These are phyloP conservation scores for Phytophthora capsici DNA, from an alignment of 352 stramenopile species.

Conservation along the genomic window DNA sequence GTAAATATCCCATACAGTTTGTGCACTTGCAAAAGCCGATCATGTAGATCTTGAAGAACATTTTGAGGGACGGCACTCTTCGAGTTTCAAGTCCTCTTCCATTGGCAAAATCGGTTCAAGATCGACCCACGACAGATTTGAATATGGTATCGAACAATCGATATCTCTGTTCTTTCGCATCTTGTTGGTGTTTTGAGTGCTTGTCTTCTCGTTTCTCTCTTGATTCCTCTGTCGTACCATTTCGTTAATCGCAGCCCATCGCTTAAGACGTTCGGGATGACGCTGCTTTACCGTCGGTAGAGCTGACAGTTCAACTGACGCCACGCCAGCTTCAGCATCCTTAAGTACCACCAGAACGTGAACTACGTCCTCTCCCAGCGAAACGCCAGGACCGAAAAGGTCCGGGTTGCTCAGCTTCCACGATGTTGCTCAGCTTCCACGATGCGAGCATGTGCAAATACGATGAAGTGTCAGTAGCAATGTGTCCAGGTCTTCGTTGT, in stretches of 20 bases:
- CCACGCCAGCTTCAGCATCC: background rate
- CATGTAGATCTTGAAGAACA: conserved; percentile 23
- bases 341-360: background rate
- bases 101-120: conserved; percentile 28
- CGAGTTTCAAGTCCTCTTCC: conserved; percentile 16
- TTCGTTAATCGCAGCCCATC: conserved; percentile 22
- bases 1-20: conserved; percentile 15
- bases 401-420: too few relatives aligned
- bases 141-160: conserved; percentile 19
- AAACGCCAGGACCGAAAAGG: too few relatives aligned
- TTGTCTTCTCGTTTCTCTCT: conserved; percentile 18
- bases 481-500: too few relatives aligned
- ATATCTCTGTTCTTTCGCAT: conserved; percentile 22
- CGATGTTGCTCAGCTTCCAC: too few relatives aligned
- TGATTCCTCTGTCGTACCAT: conserved; percentile 29
- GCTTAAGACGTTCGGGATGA: conserved; percentile 19
- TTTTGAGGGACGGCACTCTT: conserved; percentile 19
- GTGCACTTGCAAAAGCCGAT: conserved; percentile 14
- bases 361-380: too few relatives aligned
- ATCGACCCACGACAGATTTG: conserved; percentile 28
- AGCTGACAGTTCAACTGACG: background rate
- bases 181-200: conserved; percentile 21
- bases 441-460: too few relatives aligned
- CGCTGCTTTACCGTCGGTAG: conserved; percentile 11
- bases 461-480: too few relatives aligned